Percentiles rank a stretch among this genome's conserved stretches.
These are phyloP conservation scores for Psilocybe mexicana DNA, from an alignment of 1,284 basidiomycete species.

Conservation along the genomic window DNA sequence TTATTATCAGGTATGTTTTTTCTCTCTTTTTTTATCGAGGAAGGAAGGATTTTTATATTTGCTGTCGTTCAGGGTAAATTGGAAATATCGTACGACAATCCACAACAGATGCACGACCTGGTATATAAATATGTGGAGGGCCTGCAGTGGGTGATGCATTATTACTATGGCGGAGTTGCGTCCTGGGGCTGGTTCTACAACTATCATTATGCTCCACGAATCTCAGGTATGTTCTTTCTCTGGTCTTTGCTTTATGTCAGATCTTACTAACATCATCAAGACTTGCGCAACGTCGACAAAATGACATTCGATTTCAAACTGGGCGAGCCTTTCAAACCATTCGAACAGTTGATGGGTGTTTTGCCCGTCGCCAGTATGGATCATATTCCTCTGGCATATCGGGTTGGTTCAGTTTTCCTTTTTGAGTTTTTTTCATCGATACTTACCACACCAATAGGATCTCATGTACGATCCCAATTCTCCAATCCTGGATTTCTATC, in stretches of 20 bases:
- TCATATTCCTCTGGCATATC: constrained; percentile 84
- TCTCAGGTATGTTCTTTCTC: constrained; percentile 65
- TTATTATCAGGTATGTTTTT: constrained; percentile 79
- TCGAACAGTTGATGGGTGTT: constrained; percentile 98
- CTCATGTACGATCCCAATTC: constrained; percentile 89
- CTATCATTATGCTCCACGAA: constrained; percentile 96
- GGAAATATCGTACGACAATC: constrained; percentile 73
- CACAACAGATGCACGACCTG: constrained; percentile 66
- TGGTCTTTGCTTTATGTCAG: neutral
- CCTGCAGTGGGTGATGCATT: constrained; percentile 98
- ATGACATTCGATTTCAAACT: constrained; percentile 87
- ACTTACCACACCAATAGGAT: constrained; percentile 51
- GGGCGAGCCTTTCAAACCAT: constrained; percentile 91
- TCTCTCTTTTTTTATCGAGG: neutral
- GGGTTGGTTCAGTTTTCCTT: constrained; percentile 45
- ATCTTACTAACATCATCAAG: constrained; percentile 37
- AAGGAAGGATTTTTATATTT: constrained; percentile 2
- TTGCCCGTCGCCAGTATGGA: constrained; percentile 88
- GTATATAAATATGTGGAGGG: constrained; percentile 89
- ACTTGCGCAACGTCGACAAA: constrained; percentile 74
- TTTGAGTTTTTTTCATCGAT: neutral
- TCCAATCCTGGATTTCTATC: constrained; percentile 95
- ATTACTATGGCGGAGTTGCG: constrained; percentile 96
- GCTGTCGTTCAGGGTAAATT: constrained; percentile 68
- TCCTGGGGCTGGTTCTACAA: constrained; percentile 99